phyloP scores from a whole-genome alignment of 2,329 filamentous ascomycete species.

The Cytospora chrysosperma region DNA sequence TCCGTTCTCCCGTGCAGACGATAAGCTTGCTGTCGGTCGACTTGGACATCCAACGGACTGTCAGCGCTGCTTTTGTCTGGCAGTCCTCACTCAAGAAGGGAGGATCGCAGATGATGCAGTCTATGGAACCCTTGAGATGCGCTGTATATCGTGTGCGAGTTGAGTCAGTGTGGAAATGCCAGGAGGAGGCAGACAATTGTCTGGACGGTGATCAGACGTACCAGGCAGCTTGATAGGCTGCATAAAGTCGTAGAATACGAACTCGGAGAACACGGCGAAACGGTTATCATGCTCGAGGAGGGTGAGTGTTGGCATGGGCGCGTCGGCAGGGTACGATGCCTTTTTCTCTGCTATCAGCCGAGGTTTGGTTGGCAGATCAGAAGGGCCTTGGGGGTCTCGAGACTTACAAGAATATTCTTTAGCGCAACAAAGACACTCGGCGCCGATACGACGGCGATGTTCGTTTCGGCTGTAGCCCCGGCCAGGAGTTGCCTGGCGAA shows the following conservation, averaged over 20 bases:
- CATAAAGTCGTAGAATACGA: conserved; percentile 72
- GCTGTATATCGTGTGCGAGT: conserved; percentile 31
- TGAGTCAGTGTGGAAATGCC: background rate
- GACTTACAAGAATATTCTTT: conserved; percentile 64
- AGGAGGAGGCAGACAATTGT: background rate
- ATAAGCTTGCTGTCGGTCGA: conserved; percentile 46
- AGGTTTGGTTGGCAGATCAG: background rate
- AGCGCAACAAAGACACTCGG: conserved; percentile 76
- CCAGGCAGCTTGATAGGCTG: conserved; percentile 64
- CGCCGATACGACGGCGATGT: conserved; percentile 69
- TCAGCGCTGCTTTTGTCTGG: conserved; percentile 76
- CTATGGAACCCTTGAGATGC: conserved; percentile 61
- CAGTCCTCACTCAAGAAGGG: conserved; percentile 80
- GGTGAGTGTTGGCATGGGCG: conserved; percentile 54
- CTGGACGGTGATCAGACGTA: conserved; percentile 28
- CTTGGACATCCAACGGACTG: conserved; percentile 70
- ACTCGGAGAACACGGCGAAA: conserved; percentile 73
- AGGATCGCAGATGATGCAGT: conserved; percentile 73
- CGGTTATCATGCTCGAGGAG: conserved; percentile 74
- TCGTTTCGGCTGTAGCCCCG: conserved; percentile 54
- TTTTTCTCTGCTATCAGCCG: conserved; percentile 22
- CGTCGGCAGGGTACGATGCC: conserved; percentile 19
- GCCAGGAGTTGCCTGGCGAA: conserved; percentile 66
- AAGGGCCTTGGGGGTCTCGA: background rate
- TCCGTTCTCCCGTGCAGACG: conserved; percentile 75